These are phyloP conservation scores for Fusarium annulatum DNA, from an alignment of 2,329 filamentous ascomycete genomes.

Conservation along the genomic window DNA sequence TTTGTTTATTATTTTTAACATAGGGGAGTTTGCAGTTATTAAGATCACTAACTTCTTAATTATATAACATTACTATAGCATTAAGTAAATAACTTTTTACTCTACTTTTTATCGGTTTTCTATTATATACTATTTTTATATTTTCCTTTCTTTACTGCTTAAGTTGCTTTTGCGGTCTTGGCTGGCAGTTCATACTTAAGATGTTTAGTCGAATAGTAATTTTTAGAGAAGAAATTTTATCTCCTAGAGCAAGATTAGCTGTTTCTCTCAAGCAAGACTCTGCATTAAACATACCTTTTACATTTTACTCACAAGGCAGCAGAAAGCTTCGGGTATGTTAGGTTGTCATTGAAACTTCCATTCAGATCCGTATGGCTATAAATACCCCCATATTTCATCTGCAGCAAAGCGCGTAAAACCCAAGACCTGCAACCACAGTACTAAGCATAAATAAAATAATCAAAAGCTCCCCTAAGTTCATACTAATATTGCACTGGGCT, in stretches of 20 bases:
- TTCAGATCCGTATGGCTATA: background rate
- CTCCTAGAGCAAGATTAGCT: rapidly evolving
- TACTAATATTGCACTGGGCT: background rate
- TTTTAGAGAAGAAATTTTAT: background rate
- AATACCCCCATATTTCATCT: background rate
- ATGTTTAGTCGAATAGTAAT: background rate
- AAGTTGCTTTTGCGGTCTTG: background rate
- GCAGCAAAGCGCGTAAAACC: background rate
- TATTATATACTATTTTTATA: background rate
- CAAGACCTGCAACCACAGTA: background rate
- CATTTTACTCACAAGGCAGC: background rate
- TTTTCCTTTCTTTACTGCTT: background rate
- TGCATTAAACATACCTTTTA: no score
- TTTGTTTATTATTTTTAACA: no score
- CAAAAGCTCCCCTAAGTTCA: background rate
- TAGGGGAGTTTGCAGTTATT: no score
- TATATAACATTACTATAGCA: background rate
- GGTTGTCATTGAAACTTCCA: background rate
- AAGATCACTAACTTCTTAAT: no score
- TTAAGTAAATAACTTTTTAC: rapidly evolving
- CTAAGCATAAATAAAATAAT: background rate
- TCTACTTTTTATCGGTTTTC: background rate
- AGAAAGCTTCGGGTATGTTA: background rate
- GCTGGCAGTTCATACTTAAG: background rate
- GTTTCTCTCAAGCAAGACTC: background rate